phyloP scores from a whole-genome alignment of 805 yeast species.

The Yarrowia sp. region DNA sequence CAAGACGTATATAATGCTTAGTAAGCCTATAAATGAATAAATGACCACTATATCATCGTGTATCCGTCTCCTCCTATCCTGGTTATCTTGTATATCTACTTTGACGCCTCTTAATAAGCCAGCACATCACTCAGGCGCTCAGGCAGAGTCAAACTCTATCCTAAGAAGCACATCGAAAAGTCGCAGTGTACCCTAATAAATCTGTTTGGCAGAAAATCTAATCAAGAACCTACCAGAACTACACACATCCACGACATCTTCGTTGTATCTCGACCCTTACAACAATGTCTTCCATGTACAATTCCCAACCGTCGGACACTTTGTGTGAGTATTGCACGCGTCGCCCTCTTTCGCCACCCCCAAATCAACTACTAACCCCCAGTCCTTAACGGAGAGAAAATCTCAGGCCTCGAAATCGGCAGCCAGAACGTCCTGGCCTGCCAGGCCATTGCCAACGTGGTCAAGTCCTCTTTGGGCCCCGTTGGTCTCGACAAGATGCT shows the following conservation, averaged over 20 bases:
- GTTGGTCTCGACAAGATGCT: conserved; percentile 98
- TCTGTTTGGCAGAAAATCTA: conserved; percentile 5
- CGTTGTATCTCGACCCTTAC: not conserved
- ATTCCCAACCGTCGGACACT: conserved; percentile 86
- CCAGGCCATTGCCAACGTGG: conserved; percentile 76
- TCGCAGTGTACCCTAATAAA: not conserved
- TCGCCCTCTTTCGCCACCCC: not conserved
- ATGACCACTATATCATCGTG: too few species aligned
- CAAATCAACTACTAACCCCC: conserved; percentile 28
- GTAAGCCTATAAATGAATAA: too few species aligned
- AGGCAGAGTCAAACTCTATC: conserved; percentile 21
- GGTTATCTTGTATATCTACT: too few species aligned
- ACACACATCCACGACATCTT: conserved; percentile 4
- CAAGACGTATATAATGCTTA: too few species aligned
- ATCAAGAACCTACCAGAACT: conserved; percentile 20
- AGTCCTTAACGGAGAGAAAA: conserved; percentile 91
- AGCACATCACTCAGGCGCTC: conserved; percentile 10
- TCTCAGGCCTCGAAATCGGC: conserved; percentile 94
- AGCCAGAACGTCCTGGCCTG: conserved; percentile 96
- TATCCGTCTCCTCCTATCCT: not conserved
- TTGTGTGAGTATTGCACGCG: conserved; percentile 49
- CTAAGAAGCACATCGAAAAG: conserved; percentile 16
- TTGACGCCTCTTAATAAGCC: conserved; percentile 5
- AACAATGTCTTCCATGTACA: conserved; percentile 60
- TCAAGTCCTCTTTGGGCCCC: conserved; percentile 93